Evolutionary conservation across 1,284 basidiomycete genomes (phyloP), one percentile per base, ranked within the genome.

Genomic region (Austroboletus niveus): DNA sequence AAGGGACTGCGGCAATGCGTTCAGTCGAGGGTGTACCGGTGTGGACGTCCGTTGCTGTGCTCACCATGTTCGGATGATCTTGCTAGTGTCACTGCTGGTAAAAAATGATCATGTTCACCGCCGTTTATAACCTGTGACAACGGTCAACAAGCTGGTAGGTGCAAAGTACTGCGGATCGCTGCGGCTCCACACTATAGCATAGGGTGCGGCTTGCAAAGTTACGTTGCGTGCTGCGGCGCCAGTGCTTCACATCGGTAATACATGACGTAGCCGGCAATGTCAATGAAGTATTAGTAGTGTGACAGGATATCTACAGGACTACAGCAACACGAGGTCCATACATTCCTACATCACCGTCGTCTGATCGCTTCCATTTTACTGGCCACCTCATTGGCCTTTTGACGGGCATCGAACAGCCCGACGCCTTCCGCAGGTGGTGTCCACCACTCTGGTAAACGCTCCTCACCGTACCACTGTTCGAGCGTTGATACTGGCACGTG

Each of bases 361-460:
- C 61, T 64, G 30, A 69, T 68, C n/a, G 53, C 42, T 36, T 54
- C 49, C 64, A 66, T 66, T 38, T 68, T 65, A 5, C 27, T 48
- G 31, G 66, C 65, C 20, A 66, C 65, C n/a, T 57, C 51, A 7
- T 47, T 57, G 3, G 66, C 65, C 20, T 43, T 63, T 30, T 58
- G 54, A 45, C 57, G 66, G 7, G 66, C 59, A 10, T 56, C 46
- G 14, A 64, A 49, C 22, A 66, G 22, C 29, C 64, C 68, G 14
- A 66, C 48, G 11, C 59, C 57, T 20, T 44, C 17, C 12, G 15
- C 22, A 17, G 66, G 64, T 12, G 65, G 56, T 0, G 9, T 29
- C 80, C 80, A 81, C n/a, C 72, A 72, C 32, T 79, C 75, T 5
- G 80, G 80, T 27, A 82, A 61, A n/a, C 74, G 67, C 54, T 82